Evolutionary conservation across 2,329 filamentous ascomycete species (phyloP), one percentile per base, ranked within the genome.

Genomic region (Nemania sp.): DNA sequence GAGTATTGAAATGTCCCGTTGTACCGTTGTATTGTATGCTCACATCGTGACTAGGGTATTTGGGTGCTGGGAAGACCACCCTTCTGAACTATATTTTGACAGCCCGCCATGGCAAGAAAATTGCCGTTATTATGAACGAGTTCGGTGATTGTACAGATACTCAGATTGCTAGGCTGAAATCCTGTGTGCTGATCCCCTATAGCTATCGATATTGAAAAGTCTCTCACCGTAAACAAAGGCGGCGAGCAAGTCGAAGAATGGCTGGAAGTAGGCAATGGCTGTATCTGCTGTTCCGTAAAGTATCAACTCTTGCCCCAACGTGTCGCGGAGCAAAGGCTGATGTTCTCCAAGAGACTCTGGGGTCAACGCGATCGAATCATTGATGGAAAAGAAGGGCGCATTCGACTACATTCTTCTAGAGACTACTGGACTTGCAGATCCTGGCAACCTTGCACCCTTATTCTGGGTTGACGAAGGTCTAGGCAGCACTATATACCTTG

Each of bases 331-430:
- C 58, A 7, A 32, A 47, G 57, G 53, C 75, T 82, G 66, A 82
- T 24, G 5, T 22, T 22, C 18, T 22, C 13, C 0, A 53, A 94
- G 92, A 82, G 96, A 99, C 79, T 90, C 92, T 0, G 96, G 96
- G 13, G 95, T 99, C 43, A 93, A 93, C 73, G 96, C 96, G 41
- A 97, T 99, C 62, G 96, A 99, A 82, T 93, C 93, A 1, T 84
- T 99, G 2, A 98, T 99, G 93, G 93, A 94, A 71, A 93, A 94
- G 76, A 93, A 93, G 72, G 95, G 95, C 57, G 90, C 91, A 4
- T 99, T 99, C 77, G 96, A 99, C 82, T 99, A 98, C 82, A 98
- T 99, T 72, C 87, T 99, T 2, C 89, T 99, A 0, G 96, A 99
- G 80, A 99, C 96, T 0, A 98, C 96, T 0, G 96, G 96, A 0